Percentiles rank a stretch among this genome's conserved stretches.
Conservation (phyloP, 257 asterid genomes). For the Fraxinus quadrangulata region DNA sequence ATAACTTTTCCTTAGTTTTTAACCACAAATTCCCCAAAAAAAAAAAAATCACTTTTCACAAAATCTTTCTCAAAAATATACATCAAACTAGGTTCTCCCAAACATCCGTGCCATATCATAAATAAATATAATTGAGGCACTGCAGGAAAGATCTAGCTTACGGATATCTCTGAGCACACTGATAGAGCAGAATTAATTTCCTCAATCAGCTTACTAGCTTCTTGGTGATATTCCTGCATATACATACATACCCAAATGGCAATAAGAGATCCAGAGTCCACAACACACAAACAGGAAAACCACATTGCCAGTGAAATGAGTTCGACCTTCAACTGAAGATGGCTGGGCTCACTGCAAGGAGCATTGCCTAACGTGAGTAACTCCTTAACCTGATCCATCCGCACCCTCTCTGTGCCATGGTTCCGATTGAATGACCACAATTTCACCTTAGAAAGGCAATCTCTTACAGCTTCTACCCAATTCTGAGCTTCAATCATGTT, state of each 20-base stretch:
- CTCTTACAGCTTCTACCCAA: constrained; percentile 70
- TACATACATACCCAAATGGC: constrained; percentile 21
- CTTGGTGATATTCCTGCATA: constrained; percentile 61
- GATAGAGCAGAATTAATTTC: constrained; percentile 67
- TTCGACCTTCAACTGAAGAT: constrained; percentile 64
- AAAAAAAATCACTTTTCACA: too few relatives aligned
- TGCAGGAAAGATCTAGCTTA: constrained; percentile 41
- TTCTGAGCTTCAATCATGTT: constrained; percentile 64
- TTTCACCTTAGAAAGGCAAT: constrained; percentile 62
- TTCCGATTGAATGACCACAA: constrained; percentile 48
- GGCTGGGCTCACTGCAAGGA: constrained; percentile 66
- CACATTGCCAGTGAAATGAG: constrained; percentile 23
- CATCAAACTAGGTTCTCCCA: background rate
- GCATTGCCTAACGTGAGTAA: constrained; percentile 52
- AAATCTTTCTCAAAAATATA: too few relatives aligned
- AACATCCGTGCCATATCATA: background rate
- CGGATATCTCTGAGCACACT: constrained; percentile 47
- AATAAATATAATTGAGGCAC: constrained; percentile 15
- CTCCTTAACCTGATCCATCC: constrained; percentile 54
- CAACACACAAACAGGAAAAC: constrained; percentile 9
- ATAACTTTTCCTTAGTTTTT: too few relatives aligned
- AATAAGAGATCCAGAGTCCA: constrained; percentile 30
- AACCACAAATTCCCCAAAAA: too few relatives aligned
- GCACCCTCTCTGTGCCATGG: constrained; percentile 45
- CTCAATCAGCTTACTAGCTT: constrained; percentile 57